These are phyloP conservation scores for Herpetomonas muscarum DNA, from an alignment of 208 protist genomes.

Conservation along the genomic window DNA sequence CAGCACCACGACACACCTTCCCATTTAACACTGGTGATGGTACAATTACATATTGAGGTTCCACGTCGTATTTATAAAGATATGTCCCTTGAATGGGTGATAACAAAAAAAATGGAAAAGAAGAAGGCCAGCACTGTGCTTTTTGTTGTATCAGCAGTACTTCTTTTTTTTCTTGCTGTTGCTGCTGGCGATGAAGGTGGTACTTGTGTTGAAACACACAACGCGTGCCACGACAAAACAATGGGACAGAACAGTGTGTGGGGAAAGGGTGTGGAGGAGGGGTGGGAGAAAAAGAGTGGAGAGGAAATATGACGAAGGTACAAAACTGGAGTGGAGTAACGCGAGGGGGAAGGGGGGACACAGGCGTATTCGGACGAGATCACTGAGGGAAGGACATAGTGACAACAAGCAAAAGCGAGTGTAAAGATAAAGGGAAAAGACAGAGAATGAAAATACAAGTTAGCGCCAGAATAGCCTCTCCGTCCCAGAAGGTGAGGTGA, in stretches of 20 bases:
- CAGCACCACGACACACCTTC: too few species aligned
- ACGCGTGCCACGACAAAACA: too few species aligned
- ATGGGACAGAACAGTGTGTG: too few species aligned
- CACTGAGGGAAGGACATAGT: not conserved
- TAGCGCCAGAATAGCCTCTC: not conserved
- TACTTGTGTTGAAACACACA: not conserved
- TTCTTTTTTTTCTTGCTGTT: not conserved
- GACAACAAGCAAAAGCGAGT: slow-evolving; percentile 13
- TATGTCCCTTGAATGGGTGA: too few species aligned
- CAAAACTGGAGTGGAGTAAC: not conserved
- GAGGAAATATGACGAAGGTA: not conserved
- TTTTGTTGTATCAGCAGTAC: too few species aligned
- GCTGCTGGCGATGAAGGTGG: not conserved
- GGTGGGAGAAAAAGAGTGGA: not conserved
- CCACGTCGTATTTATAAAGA: too few species aligned
- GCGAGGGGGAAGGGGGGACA: not conserved
- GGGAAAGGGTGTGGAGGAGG: too few species aligned
- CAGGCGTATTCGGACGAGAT: too few species aligned
- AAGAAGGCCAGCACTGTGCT: too few species aligned
- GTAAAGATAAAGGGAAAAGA: slow-evolving; percentile 10
- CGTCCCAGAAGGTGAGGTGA: not conserved
- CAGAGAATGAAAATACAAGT: not conserved
- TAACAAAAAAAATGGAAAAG: too few species aligned
- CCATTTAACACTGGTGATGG: too few species aligned
- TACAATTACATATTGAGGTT: too few species aligned